Conservation (phyloP, 2,329 filamentous ascomycete genomes). For the Pseudopyrenochaeta lycopersici region DNA sequence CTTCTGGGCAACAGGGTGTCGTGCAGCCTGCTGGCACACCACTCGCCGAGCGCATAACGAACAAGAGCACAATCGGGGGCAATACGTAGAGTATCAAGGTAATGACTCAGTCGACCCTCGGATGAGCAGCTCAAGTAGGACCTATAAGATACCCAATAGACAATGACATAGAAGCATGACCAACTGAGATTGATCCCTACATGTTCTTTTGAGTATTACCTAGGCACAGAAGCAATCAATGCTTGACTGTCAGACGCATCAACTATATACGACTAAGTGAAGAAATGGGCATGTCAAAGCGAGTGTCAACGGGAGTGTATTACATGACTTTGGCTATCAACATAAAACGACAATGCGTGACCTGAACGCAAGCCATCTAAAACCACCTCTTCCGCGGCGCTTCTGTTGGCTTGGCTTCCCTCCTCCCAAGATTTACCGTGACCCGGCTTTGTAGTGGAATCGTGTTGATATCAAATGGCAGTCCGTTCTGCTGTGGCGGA, state of each 20-base stretch:
- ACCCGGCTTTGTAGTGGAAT: conserved; percentile 45
- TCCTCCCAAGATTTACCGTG: conserved; percentile 43
- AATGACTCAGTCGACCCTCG: background rate
- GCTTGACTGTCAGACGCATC: conserved; percentile 3
- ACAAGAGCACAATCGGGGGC: background rate
- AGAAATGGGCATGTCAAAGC: background rate
- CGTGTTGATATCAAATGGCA: conserved; percentile 48
- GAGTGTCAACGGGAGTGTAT: background rate
- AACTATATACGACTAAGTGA: conserved; percentile 11
- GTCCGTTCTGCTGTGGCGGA: conserved; percentile 19
- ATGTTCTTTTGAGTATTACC: background rate
- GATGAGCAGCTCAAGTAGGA: background rate
- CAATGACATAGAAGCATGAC: background rate
- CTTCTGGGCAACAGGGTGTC: background rate
- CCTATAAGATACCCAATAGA: conserved; percentile 23
- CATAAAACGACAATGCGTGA: background rate
- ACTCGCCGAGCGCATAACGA: background rate
- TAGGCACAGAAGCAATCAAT: conserved; percentile 20
- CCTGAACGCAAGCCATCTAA: background rate
- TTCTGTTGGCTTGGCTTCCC: conserved; percentile 31
- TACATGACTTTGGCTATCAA: conserved; percentile 1
- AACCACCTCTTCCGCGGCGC: conserved; percentile 19
- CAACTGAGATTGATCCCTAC: background rate
- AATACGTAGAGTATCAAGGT: background rate
- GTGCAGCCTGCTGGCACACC: background rate